These are phyloP conservation scores for Haberlea rhodopensis DNA, from an alignment of 257 asterid species.

Conservation along the genomic window DNA sequence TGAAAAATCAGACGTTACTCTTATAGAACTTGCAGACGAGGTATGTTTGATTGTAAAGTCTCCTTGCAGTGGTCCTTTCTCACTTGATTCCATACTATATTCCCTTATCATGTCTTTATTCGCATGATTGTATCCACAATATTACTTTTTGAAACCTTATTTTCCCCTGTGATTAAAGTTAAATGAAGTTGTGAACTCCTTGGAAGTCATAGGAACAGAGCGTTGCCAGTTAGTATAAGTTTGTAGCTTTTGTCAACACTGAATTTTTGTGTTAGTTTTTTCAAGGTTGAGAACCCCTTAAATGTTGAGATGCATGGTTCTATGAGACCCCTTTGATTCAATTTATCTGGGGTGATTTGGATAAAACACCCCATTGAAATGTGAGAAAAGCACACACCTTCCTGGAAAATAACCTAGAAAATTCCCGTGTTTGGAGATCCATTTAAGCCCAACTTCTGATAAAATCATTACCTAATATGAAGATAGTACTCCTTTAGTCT, in stretches of 20 bases:
- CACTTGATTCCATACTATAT: not conserved
- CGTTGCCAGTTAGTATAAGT: not conserved
- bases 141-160: too few relatives aligned
- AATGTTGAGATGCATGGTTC: too few relatives aligned
- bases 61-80: not conserved
- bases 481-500: too few relatives aligned
- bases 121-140: too few relatives aligned
- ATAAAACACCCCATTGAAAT: not conserved
- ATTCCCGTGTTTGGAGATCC: not conserved
- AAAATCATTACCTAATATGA: too few relatives aligned
- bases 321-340: not conserved
- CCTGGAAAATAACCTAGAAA: not conserved
- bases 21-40: conserved; percentile 89
- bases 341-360: not conserved
- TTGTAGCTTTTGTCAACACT: not conserved
- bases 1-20: conserved; percentile 77
- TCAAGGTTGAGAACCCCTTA: not conserved
- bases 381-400: not conserved
- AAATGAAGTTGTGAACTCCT: too few relatives aligned
- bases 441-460: not conserved
- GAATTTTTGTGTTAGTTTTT: too few relatives aligned
- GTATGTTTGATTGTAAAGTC: conserved; percentile 31
- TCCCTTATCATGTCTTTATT: not conserved
- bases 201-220: not conserved
- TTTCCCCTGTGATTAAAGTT: too few relatives aligned